Conservation (phyloP, 768 basidiomycete genomes). For the Dendrothele bispora region DNA sequence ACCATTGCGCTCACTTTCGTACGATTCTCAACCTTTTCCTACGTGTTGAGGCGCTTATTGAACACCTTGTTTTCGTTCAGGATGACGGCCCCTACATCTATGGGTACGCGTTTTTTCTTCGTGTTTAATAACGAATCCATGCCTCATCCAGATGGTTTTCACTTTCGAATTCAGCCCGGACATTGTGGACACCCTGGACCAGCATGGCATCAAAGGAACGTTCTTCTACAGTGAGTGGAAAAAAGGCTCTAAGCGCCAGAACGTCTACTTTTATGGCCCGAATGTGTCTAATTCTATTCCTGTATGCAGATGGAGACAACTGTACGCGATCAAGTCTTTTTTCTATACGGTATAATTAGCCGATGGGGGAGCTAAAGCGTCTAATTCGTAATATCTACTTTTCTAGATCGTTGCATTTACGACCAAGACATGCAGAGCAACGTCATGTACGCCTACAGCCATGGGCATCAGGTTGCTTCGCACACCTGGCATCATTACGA, state of each 20-base stretch:
- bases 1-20: constrained; percentile 44
- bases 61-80: constrained; percentile 15
- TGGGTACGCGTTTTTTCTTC: constrained; percentile 21
- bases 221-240: constrained; percentile 44
- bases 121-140: background rate
- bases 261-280: background rate
- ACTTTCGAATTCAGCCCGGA: constrained; percentile 34
- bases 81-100: constrained; percentile 45
- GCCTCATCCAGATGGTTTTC: background rate
- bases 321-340: constrained; percentile 21
- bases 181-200: constrained; percentile 32
- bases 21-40: constrained; percentile 9
- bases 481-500: constrained; percentile 47
- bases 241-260: background rate
- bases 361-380: background rate
- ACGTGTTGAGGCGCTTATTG: background rate
- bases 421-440: constrained; percentile 27
- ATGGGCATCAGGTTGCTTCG: constrained; percentile 44
- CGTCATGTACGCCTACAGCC: constrained; percentile 35
- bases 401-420: constrained; percentile 40
- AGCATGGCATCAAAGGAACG: constrained; percentile 36
- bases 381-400: background rate
- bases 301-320: constrained; percentile 36
- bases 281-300: background rate
- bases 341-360: background rate